A percentile compares a stretch with the other conserved stretches of the same genome.
These are phyloP conservation scores for Amylostereum areolatum DNA, from an alignment of 1,284 basidiomycete species.

Conservation along the genomic window DNA sequence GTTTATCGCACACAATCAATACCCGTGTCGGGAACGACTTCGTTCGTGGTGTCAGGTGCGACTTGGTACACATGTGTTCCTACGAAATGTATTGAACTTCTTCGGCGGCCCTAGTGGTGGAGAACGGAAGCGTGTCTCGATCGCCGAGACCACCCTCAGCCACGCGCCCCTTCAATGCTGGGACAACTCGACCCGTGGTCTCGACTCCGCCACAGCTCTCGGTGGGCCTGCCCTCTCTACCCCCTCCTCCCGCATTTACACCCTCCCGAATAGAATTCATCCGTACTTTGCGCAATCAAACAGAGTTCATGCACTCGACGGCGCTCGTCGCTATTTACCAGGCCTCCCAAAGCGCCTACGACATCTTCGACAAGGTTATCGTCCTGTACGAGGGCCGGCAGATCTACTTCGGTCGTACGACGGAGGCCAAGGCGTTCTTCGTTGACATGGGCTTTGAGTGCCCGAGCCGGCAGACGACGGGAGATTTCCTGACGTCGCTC, in stretches of 20 bases:
- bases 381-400: conserved; percentile 68
- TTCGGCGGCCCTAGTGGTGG: conserved; percentile 22
- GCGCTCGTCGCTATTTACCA: conserved; percentile 71
- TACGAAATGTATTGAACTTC: too few species aligned
- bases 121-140: conserved; percentile 52
- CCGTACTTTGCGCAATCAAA: conserved; percentile 53
- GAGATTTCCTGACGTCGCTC: conserved; percentile 60
- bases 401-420: conserved; percentile 64
- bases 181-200: conserved; percentile 61
- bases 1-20: conserved; percentile 43
- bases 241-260: too few species aligned
- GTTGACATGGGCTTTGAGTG: conserved; percentile 63
- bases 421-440: conserved; percentile 58
- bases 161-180: conserved; percentile 20
- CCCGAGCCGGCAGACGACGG: conserved; percentile 54
- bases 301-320: conserved; percentile 46
- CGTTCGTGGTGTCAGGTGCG: conserved; percentile 47
- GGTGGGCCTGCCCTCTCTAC: too few species aligned
- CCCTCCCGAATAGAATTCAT: too few species aligned
- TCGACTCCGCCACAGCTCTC: conserved; percentile 68
- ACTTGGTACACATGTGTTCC: too few species aligned
- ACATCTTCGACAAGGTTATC: conserved; percentile 63
- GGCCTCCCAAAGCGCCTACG: conserved; percentile 46
- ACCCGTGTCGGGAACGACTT: conserved; percentile 44
- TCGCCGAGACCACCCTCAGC: conserved; percentile 38